A percentile compares a stretch with the other conserved stretches of the same genome.
Conservation (phyloP, 2,329 filamentous ascomycete genomes). For the Lachnellula cervina region DNA sequence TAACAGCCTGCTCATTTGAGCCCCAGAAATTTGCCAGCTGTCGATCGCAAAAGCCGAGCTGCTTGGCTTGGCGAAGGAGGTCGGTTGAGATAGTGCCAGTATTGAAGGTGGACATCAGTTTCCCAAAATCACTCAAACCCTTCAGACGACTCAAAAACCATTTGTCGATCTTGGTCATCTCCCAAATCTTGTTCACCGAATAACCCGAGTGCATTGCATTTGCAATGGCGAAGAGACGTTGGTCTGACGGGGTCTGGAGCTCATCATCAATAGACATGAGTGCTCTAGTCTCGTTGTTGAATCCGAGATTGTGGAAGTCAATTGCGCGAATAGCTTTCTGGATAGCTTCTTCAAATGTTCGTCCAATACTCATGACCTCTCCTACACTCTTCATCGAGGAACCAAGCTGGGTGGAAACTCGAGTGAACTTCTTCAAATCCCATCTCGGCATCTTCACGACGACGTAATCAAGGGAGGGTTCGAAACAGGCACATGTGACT, state of each 20-base stretch:
- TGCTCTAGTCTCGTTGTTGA: slow-evolving; percentile 76
- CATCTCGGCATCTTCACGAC: slow-evolving; percentile 98
- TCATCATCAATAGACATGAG: slow-evolving; percentile 96
- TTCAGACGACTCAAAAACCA: slow-evolving; percentile 96
- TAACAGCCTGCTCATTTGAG: slow-evolving; percentile 88
- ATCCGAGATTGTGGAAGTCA: slow-evolving; percentile 92
- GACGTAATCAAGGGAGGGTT: slow-evolving; percentile 95
- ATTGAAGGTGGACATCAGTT: slow-evolving; percentile 64
- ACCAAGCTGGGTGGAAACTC: slow-evolving; percentile 90
- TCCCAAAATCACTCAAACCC: slow-evolving; percentile 83
- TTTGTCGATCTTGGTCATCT: slow-evolving; percentile 97
- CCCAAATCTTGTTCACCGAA: slow-evolving; percentile 94
- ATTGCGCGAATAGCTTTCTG: slow-evolving; percentile 96
- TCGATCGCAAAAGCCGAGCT: slow-evolving; percentile 88
- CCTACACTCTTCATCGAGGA: slow-evolving; percentile 99
- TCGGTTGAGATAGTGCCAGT: slow-evolving; percentile 60
- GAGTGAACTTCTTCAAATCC: slow-evolving; percentile 98
- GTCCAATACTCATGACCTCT: slow-evolving; percentile 96
- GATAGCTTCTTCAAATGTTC: slow-evolving; percentile 96
- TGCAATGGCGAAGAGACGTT: slow-evolving; percentile 93
- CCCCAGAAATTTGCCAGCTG: slow-evolving; percentile 92
- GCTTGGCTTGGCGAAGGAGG: slow-evolving; percentile 78
- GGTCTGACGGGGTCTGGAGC: slow-evolving; percentile 94
- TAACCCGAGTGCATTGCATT: slow-evolving; percentile 96
- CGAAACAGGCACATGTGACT: slow-evolving; percentile 94